Base-by-base conservation (phyloP, 768 basidiomycete species). In the Kwoniella bestiolae region DNA sequence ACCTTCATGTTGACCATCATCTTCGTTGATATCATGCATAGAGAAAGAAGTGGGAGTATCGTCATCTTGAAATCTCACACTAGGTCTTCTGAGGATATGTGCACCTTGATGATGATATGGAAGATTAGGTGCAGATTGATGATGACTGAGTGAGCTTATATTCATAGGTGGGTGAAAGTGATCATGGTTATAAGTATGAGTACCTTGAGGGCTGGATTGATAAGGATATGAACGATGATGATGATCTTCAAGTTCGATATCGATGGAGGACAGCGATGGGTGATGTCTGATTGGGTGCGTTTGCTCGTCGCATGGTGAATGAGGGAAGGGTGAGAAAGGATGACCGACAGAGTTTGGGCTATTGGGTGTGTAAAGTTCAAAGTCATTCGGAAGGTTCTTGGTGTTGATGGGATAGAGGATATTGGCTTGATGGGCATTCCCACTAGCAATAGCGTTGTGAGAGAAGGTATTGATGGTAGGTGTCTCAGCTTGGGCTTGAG, bases 171-270 rank as follows among this genome's bases (percentile, higher is more conserved):
- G 38, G 18, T 41, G 18, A 18, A n/a, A n/a, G n/a, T n/a, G n/a
- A n/a, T n/a, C n/a, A n/a, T n/a, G n/a, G n/a, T n/a, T n/a, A n/a
- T n/a, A n/a, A n/a, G n/a, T n/a, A n/a, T n/a, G n/a, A n/a, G n/a
- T n/a, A n/a, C n/a, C n/a, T n/a, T n/a, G n/a, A n/a, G 38, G 38
- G 4, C 38, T 8, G 11, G 38, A 18, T 41, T 14, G 38, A 5
- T 41, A 41, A 8, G 44, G 46, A 57, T 58, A 49, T 1, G 31
- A 14, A 9, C 16, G 14, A 11, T 28, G n/a, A 23, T 6, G 52
- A 28, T 49, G 63, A 50, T 56, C 63, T 7, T 64, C 55, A 26
- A 56, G 45, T 7, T 64, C 63, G 45, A 64, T 34, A 18, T 49
- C 46, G 31, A 56, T 47, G 6, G 56, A 50, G 5, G 63, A 49